Evolutionary conservation across 2,329 filamentous ascomycete genomes (phyloP), one percentile per base, ranked within the genome.

Genomic region (Malbranchea cinnamomea): DNA sequence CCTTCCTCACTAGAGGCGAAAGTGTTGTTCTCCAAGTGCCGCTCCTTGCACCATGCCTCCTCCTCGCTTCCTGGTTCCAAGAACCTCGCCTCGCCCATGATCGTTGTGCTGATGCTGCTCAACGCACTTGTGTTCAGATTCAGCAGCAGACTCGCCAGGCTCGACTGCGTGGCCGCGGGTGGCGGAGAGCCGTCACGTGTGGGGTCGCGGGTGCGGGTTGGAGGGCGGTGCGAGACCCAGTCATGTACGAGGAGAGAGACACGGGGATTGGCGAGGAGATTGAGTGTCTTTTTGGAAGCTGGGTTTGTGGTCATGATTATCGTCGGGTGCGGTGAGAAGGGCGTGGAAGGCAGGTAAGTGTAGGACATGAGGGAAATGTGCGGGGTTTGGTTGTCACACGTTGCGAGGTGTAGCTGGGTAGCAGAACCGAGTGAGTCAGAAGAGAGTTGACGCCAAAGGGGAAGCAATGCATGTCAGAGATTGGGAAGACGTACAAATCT

Each of bases 341-440:
- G 75, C 10, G 79, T 81, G 4, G 68, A 74, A 22, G 84, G 78
- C 13, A 98, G 78, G 59, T 94, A 95, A 49, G 89, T 95, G 63
- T 95, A 95, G 64, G 92, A 94, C 89, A 98, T 98, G 41, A 98
- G 73, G 21, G 84, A 91, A 41, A 95, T 82, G 53, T 95, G 83
- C 6, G 89, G 89, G 39, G 74, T 65, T 47, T 89, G 78, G 42
- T 78, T 67, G 44, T 74, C 74, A 54, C 80, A 91, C 33, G 89
- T 98, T 44, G 89, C 85, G 31, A 98, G 78, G 57, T 98, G 89
- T 42, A 98, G 82, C 84, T 93, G 47, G 43, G 6, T 12, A 40
- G 32, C 23, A 9, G 29, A 22, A 32, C 32, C 25, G 13, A 23
- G 6, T 31, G 19, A 32, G 36, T 29, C 15, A 30, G 26, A 19